phyloP scores from a whole-genome alignment of 2,329 filamentous ascomycete species.

The Alternaria arbusti region DNA sequence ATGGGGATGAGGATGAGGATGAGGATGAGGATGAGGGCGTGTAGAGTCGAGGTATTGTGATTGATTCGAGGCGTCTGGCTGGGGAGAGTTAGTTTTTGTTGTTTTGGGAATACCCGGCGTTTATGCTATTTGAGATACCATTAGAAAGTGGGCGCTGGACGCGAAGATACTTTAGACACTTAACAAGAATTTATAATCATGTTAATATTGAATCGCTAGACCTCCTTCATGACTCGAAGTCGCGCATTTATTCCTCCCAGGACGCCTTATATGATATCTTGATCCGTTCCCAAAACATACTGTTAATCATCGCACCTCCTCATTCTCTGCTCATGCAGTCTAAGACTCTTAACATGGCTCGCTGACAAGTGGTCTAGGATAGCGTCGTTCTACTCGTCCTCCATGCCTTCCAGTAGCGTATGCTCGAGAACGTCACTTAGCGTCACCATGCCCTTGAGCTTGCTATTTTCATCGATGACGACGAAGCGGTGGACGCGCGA shows the following conservation, averaged over 20 bases:
- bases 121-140: background rate
- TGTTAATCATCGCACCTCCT: constrained; percentile 4
- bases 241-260: background rate
- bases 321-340: background rate
- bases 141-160: background rate
- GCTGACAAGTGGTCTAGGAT: constrained; percentile 4
- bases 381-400: constrained; percentile 43
- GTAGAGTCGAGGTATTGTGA: background rate
- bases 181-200: background rate
- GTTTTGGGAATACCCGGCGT: background rate
- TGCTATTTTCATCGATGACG: constrained; percentile 87
- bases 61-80: background rate
- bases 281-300: background rate
- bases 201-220: background rate
- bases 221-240: background rate
- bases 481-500: constrained; percentile 92
- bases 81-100: background rate
- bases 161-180: background rate
- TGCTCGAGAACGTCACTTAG: constrained; percentile 97
- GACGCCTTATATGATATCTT: background rate
- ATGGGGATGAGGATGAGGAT: background rate
- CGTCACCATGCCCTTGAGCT: constrained; percentile 86
- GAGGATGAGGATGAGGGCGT: background rate
- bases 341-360: constrained; percentile 2
- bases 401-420: constrained; percentile 81